A percentile compares a stretch with the other conserved stretches of the same genome.
Conservation (phyloP, 257 asterid genomes). For the Gentiana dahurica region DNA sequence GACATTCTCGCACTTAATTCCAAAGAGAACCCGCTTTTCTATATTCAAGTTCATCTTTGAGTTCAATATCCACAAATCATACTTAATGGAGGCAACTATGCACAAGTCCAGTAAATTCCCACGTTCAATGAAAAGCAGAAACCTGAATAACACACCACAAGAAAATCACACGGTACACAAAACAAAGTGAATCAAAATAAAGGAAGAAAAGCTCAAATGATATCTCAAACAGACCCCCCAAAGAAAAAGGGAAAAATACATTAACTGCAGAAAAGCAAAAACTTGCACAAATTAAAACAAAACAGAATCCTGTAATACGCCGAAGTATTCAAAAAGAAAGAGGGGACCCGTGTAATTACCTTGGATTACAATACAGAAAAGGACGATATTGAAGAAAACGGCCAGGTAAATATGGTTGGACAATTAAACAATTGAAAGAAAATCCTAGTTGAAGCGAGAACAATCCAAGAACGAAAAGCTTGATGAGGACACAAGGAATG, state of each 20-base stretch:
- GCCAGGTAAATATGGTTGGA: too few species aligned
- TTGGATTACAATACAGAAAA: too few species aligned
- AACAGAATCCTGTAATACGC: too few species aligned
- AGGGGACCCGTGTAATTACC: too few species aligned
- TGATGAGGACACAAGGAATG: too few species aligned
- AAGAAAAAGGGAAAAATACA: background rate
- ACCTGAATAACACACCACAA: constrained; percentile 2
- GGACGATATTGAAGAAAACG: too few species aligned
- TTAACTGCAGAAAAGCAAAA: background rate
- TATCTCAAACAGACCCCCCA: background rate
- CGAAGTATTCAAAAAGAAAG: too few species aligned
- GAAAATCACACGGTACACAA: constrained; percentile 14
- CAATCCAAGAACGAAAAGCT: background rate
- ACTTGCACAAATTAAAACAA: too few species aligned
- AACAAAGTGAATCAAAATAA: constrained; percentile 15
- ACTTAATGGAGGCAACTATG: too few species aligned
- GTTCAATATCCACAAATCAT: too few species aligned
- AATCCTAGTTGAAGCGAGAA: background rate
- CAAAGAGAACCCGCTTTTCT: constrained; percentile 19
- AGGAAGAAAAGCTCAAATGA: too few species aligned
- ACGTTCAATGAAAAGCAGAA: background rate
- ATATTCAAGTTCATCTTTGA: constrained; percentile 28
- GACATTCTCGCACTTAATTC: constrained; percentile 18
- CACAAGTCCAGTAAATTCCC: background rate
- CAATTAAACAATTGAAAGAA: background rate